Conservation (phyloP, 106 monocot genomes). For the Apostasia ramifera region DNA sequence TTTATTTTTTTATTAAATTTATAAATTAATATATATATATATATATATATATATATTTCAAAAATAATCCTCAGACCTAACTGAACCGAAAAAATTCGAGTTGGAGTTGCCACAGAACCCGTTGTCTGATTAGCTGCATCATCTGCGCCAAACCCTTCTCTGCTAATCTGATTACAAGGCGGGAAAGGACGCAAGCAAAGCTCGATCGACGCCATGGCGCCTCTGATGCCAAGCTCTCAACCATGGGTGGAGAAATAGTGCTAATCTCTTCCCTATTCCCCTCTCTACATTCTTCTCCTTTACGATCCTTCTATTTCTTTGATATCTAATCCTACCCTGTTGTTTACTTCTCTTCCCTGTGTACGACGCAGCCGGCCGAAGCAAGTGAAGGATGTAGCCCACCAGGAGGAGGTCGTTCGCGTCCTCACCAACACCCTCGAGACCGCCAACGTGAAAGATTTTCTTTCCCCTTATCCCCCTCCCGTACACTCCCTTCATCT, state of each 20-base stretch:
- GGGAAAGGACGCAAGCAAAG: background rate
- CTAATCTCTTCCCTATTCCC: background rate
- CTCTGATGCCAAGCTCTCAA: conserved; percentile 55
- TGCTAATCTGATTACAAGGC: no score
- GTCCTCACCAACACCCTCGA: conserved; percentile 97
- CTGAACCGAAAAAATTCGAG: no score
- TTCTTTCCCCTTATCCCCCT: background rate
- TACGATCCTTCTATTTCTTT: background rate
- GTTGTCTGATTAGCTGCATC: no score
- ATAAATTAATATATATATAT: no score
- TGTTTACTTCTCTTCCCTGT: background rate
- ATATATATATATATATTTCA: no score
- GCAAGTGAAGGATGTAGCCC: conserved; percentile 95
- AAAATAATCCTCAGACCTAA: no score
- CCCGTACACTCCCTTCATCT: background rate
- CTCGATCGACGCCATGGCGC: conserved; percentile 44
- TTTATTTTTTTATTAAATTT: no score
- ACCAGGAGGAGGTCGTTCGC: conserved; percentile 97
- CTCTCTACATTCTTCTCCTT: conserved; percentile 4
- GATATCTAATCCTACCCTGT: background rate
- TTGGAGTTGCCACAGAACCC: no score
- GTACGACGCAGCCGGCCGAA: conserved; percentile 67
- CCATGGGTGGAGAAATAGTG: conserved; percentile 99
- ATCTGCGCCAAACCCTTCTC: no score
- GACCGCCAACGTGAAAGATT: conserved; percentile 56